These are phyloP conservation scores for Heimioporus sp. DNA, from an alignment of 768 basidiomycete species.

Conservation along the genomic window DNA sequence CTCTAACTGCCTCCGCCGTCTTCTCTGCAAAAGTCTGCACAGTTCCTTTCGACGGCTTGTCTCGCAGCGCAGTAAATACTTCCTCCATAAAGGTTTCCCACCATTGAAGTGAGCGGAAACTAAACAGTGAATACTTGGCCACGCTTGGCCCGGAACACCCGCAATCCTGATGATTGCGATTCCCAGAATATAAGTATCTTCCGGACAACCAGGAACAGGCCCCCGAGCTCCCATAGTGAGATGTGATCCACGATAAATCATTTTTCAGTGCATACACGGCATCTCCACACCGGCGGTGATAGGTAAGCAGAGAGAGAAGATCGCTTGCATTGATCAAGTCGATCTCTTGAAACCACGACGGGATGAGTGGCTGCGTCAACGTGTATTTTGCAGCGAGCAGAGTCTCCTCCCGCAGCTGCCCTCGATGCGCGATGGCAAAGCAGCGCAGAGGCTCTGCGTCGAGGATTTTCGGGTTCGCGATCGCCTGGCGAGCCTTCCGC, in stretches of 20 bases:
- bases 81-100: slow-evolving; percentile 18
- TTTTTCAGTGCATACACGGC: slow-evolving; percentile 4
- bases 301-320: slow-evolving; percentile 24
- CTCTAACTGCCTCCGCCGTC: not conserved
- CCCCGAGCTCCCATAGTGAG: slow-evolving; percentile 7
- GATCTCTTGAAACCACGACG: slow-evolving; percentile 24
- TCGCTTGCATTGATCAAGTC: slow-evolving; percentile 25
- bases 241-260: slow-evolving; percentile 11
- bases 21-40: slow-evolving; percentile 1
- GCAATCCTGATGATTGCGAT: not conserved
- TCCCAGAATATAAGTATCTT: not conserved
- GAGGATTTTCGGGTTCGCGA: slow-evolving; percentile 19
- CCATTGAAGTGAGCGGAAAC: not conserved
- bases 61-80: slow-evolving; percentile 3
- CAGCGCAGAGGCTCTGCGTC: slow-evolving; percentile 25
- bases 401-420: slow-evolving; percentile 21
- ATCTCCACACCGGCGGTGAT: slow-evolving; percentile 18
- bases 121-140: not conserved
- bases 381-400: slow-evolving; percentile 29
- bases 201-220: slow-evolving; percentile 10
- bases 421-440: slow-evolving; percentile 31
- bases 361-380: slow-evolving; percentile 24
- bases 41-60: slow-evolving; percentile 17
- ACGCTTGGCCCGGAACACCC: not conserved
- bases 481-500: slow-evolving; percentile 16